Evolutionary conservation across 2,329 filamentous ascomycete genomes (phyloP).

Genomic region (Aspergillus costaricaensis): DNA sequence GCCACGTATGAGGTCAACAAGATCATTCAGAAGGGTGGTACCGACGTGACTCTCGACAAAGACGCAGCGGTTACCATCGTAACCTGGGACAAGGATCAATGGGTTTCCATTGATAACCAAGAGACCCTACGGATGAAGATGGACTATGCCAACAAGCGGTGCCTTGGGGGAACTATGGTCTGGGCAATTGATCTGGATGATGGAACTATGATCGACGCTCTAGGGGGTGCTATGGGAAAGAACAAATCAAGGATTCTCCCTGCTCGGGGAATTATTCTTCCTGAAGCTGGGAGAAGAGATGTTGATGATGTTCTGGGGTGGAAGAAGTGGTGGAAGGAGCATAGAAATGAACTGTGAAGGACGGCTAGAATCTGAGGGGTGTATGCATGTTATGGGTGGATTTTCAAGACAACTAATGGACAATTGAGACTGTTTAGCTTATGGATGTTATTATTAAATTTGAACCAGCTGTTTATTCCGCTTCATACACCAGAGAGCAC

Average conservation of each 20-base stretch:
- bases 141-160: constrained; percentile 20
- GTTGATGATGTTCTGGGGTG: neutral
- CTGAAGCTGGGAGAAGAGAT: neutral
- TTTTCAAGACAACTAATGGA: too few relatives aligned
- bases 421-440: too few relatives aligned
- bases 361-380: too few relatives aligned
- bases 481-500: too few relatives aligned
- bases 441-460: too few relatives aligned
- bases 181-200: constrained; percentile 24
- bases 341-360: neutral
- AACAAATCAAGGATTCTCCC: neutral
- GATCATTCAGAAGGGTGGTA: constrained; percentile 1
- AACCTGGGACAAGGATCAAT: constrained; percentile 16
- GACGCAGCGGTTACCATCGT: constrained; percentile 17
- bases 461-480: too few relatives aligned
- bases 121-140: constrained; percentile 22
- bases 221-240: constrained; percentile 13
- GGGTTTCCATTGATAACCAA: constrained; percentile 22
- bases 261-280: neutral
- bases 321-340: neutral
- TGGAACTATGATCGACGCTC: constrained; percentile 9
- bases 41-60: constrained; percentile 7
- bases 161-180: constrained; percentile 21
- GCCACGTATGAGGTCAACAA: constrained; percentile 10
- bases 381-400: too few relatives aligned